Conservation (phyloP, 164 flowering plant genomes). For the Vitis rotundifolia region DNA sequence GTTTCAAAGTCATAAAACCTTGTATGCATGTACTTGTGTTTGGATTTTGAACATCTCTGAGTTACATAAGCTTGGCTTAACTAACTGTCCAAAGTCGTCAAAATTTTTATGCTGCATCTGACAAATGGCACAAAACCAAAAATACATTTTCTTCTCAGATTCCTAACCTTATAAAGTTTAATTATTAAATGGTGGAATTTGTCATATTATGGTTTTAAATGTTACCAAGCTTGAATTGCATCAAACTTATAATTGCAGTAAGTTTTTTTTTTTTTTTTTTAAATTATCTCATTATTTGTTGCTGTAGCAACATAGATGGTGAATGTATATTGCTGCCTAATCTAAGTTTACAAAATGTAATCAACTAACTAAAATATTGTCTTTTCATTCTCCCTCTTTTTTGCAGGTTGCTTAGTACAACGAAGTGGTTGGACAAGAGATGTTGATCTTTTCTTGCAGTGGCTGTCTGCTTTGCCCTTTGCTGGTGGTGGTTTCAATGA, state of each 20-base stretch:
- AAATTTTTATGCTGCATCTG: too few relatives aligned
- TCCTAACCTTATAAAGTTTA: neutral
- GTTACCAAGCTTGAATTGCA: neutral
- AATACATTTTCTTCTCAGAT: too few relatives aligned
- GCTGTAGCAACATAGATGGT: too few relatives aligned
- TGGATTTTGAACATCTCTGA: neutral
- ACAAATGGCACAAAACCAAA: too few relatives aligned
- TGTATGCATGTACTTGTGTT: neutral
- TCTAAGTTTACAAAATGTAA: neutral
- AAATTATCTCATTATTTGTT: too few relatives aligned
- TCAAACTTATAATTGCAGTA: neutral
- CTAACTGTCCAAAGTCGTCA: too few relatives aligned
- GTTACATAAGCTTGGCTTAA: too few relatives aligned
- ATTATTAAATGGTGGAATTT: too few relatives aligned
- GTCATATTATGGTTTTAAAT: neutral
- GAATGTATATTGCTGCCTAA: too few relatives aligned
- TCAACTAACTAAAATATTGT: neutral
- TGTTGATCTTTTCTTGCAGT: constrained; percentile 66
- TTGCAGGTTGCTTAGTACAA: constrained; percentile 79
- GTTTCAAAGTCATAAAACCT: neutral
- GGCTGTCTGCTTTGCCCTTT: constrained; percentile 81
- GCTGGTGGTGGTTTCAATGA: constrained; percentile 92
- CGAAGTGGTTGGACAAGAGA: constrained; percentile 90
- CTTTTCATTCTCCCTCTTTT: neutral
- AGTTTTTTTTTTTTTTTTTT: neutral